phyloP scores from a whole-genome alignment of 768 basidiomycete species.

The Mycena sanguinolenta region DNA sequence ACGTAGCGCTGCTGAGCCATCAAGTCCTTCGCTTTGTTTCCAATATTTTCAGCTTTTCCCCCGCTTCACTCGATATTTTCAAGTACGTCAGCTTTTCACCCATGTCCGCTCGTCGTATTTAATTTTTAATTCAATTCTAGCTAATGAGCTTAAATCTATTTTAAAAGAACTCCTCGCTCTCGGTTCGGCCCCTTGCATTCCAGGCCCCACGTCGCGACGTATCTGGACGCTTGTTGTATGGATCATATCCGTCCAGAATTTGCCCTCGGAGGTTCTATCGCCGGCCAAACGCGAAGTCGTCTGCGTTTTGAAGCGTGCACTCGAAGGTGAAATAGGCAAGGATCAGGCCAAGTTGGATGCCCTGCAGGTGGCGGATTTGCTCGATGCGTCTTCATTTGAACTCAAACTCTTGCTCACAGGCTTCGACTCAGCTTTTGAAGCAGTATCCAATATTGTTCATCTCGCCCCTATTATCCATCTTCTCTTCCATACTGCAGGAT shows the following conservation, averaged over 20 bases:
- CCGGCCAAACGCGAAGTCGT: slow-evolving; percentile 48
- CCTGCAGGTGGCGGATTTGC: slow-evolving; percentile 43
- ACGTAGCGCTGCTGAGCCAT: slow-evolving; percentile 63
- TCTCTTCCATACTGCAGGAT: slow-evolving; percentile 54
- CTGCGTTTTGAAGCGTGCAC: slow-evolving; percentile 50
- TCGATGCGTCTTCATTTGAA: not conserved
- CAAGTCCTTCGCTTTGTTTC: slow-evolving; percentile 66
- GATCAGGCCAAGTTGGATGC: slow-evolving; percentile 39
- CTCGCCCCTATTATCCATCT: slow-evolving; percentile 60
- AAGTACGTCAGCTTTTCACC: slow-evolving; percentile 52
- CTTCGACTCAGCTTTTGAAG: slow-evolving; percentile 50
- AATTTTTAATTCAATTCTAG: slow-evolving; percentile 47
- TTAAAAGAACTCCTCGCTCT: slow-evolving; percentile 61
- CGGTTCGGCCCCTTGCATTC: slow-evolving; percentile 48
- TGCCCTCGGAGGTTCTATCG: slow-evolving; percentile 57
- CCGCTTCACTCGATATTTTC: slow-evolving; percentile 60
- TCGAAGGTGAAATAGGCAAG: slow-evolving; percentile 45
- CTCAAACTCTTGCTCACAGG: slow-evolving; percentile 41
- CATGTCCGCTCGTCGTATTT: slow-evolving; percentile 15
- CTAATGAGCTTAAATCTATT: slow-evolving; percentile 57
- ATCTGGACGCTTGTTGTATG: slow-evolving; percentile 62
- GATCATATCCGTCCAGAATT: slow-evolving; percentile 62
- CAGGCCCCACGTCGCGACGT: slow-evolving; percentile 57
- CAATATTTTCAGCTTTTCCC: slow-evolving; percentile 63
- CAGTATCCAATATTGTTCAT: slow-evolving; percentile 62